Evolutionary conservation across 2,329 filamentous ascomycete species (phyloP).

Genomic region (Penicillium fuscoglaucum): DNA sequence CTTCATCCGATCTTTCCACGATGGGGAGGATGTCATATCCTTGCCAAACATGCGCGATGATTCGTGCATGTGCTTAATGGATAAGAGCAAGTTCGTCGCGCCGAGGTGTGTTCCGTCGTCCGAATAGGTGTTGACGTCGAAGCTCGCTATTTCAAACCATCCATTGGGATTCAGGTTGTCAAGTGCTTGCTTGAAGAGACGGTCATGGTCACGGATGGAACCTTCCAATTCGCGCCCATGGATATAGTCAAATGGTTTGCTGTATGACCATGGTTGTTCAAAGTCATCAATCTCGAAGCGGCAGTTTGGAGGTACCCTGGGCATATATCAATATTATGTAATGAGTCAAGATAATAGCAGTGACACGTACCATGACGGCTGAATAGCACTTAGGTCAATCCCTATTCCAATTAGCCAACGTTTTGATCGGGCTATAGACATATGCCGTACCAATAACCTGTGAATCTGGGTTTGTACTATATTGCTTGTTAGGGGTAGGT

Average conservation of each 20-base stretch:
- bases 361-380: conserved; percentile 30
- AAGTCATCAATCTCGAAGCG: conserved; percentile 38
- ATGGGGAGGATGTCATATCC: conserved; percentile 31
- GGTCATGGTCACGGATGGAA: conserved; percentile 29
- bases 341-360: background rate
- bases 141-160: conserved; percentile 53
- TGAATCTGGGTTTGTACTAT: conserved; percentile 29
- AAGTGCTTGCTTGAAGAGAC: conserved; percentile 29
- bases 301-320: conserved; percentile 37
- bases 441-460: conserved; percentile 32
- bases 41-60: conserved; percentile 37
- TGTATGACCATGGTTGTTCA: conserved; percentile 33
- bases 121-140: conserved; percentile 93
- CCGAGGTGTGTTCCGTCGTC: conserved; percentile 34
- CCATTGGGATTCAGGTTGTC: conserved; percentile 30
- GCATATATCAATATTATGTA: background rate
- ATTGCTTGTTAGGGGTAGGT: conserved; percentile 1
- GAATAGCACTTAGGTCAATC: conserved; percentile 36
- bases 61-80: conserved; percentile 32
- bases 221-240: conserved; percentile 36
- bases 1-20: conserved; percentile 47
- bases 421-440: background rate
- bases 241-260: conserved; percentile 33
- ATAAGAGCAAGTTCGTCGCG: conserved; percentile 27
- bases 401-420: conserved; percentile 19